phyloP scores from a whole-genome alignment of 768 basidiomycete species.

The Galerina sulciceps region DNA sequence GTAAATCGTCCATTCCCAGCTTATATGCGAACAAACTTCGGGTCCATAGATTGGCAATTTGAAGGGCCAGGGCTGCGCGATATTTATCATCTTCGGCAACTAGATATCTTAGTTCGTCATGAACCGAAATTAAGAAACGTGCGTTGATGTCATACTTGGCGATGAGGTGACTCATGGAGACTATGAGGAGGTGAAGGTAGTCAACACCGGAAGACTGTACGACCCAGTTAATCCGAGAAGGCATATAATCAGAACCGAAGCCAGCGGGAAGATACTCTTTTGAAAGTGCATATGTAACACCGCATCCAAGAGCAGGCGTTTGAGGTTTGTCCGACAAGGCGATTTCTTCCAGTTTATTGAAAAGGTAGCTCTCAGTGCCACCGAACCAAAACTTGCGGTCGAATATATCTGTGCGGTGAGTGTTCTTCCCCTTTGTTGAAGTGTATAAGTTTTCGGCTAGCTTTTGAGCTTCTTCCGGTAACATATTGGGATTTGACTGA shows the following conservation, averaged over 20 bases:
- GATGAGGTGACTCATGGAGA: slow-evolving; percentile 90
- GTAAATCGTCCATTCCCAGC: slow-evolving; percentile 95
- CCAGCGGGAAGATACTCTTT: slow-evolving; percentile 83
- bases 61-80: slow-evolving; percentile 89
- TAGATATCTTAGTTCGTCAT: slow-evolving; percentile 95
- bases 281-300: slow-evolving; percentile 91
- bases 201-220: slow-evolving; percentile 99
- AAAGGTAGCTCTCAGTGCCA: slow-evolving; percentile 93
- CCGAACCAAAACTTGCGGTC: slow-evolving; percentile 94
- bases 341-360: slow-evolving; percentile 97
- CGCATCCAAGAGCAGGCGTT: slow-evolving; percentile 94
- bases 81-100: slow-evolving; percentile 88
- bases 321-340: slow-evolving; percentile 84
- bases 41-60: slow-evolving; percentile 97
- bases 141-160: slow-evolving; percentile 82
- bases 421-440: slow-evolving; percentile 92
- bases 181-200: slow-evolving; percentile 95
- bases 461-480: slow-evolving; percentile 76
- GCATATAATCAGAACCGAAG: slow-evolving; percentile 89
- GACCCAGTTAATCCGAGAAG: slow-evolving; percentile 98
- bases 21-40: slow-evolving; percentile 87
- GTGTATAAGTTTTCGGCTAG: slow-evolving; percentile 86
- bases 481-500: slow-evolving; percentile 82
- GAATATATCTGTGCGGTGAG: slow-evolving; percentile 74
- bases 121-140: slow-evolving; percentile 94